phyloP scores from a whole-genome alignment of 768 basidiomycete genomes.

The Lactarius psammicola region DNA sequence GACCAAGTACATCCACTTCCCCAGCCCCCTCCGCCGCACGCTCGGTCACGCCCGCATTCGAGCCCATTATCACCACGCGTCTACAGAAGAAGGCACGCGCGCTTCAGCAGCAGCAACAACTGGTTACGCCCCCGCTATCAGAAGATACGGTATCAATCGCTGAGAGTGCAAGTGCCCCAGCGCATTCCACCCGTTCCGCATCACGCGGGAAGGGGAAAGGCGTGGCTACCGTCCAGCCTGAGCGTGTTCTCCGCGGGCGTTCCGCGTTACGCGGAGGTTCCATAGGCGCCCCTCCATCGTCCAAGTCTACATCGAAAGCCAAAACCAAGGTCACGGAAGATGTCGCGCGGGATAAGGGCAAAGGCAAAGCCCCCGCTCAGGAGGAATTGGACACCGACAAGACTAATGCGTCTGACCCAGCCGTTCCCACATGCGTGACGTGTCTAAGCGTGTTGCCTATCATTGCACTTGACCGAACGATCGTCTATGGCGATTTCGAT shows the following conservation, averaged over 20 bases:
- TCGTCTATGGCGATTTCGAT: slow-evolving; percentile 69
- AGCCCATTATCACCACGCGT: slow-evolving; percentile 60
- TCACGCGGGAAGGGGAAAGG: slow-evolving; percentile 28
- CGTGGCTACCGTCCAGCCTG: slow-evolving; percentile 8
- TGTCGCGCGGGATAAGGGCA: slow-evolving; percentile 26
- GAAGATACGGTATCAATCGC: slow-evolving; percentile 43
- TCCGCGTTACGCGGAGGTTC: slow-evolving; percentile 21
- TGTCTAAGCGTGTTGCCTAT: slow-evolving; percentile 71
- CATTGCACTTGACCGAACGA: slow-evolving; percentile 69
- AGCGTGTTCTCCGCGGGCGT: slow-evolving; percentile 28
- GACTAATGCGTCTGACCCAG: slow-evolving; percentile 30
- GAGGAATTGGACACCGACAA: slow-evolving; percentile 24
- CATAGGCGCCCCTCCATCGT: slow-evolving; percentile 7
- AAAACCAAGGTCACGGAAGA: slow-evolving; percentile 22
- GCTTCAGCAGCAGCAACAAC: slow-evolving; percentile 36
- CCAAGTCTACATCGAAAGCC: slow-evolving; percentile 19
- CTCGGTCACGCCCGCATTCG: slow-evolving; percentile 38
- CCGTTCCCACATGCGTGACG: slow-evolving; percentile 61
- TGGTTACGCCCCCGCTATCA: slow-evolving; percentile 50
- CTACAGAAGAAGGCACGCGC: slow-evolving; percentile 46
- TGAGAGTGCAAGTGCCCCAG: slow-evolving; percentile 31
- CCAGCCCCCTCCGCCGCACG: slow-evolving; percentile 29
- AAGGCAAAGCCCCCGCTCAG: slow-evolving; percentile 24
- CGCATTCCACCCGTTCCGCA: slow-evolving; percentile 31
- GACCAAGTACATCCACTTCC: slow-evolving; percentile 31